Evolutionary conservation across 1,284 basidiomycete species (phyloP), one percentile per base, ranked within the genome.

Genomic region (Boletellus deceptivus): DNA sequence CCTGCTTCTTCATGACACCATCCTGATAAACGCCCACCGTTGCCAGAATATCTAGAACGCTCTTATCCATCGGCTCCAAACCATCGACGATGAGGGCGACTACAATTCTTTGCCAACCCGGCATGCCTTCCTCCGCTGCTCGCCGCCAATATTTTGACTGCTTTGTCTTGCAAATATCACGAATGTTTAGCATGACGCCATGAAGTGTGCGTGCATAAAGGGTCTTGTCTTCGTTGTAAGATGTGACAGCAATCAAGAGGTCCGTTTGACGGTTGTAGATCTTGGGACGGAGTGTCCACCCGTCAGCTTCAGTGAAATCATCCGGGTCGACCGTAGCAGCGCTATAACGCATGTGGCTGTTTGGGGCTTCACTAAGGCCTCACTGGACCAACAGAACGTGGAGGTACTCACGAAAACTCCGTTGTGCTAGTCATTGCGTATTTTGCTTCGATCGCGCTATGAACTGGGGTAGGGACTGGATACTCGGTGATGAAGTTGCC

Each of bases 81-180:
- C 96, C 96, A 71, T 99, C 96, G 53, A 95, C 88, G 59, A 99
- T 90, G 49, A 91, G 79, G 20, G 93, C 91, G 14, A 98, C 95
- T 6, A 84, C 86, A 61, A 99, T 97, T 60, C 83, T 86, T 70
- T 98, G 92, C 96, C 96, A 98, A 16, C 79, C 89, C 25, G 92
- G 90, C 48, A 81, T 75, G 47, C 92, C 95, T 62, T 93, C 91
- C 71, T 98, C 93, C 1, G 90, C 83, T 50, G 78, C 80, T 47
- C 82, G 78, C 42, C 88, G 80, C 94, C 87, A 98, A 75, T 92
- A 98, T 69, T 96, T 96, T 55, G 92, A 95, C 63, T 88, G 85
- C 69, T 95, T 96, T 43, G 92, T 94, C 74, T 93, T 95, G 82
- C 93, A 97, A 58, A 98, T 98, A 64, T 98, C 95, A 59, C 95